Evolutionary conservation across 495 filamentous ascomycete genomes (phyloP).

Genomic region (Parmelia sp.): DNA sequence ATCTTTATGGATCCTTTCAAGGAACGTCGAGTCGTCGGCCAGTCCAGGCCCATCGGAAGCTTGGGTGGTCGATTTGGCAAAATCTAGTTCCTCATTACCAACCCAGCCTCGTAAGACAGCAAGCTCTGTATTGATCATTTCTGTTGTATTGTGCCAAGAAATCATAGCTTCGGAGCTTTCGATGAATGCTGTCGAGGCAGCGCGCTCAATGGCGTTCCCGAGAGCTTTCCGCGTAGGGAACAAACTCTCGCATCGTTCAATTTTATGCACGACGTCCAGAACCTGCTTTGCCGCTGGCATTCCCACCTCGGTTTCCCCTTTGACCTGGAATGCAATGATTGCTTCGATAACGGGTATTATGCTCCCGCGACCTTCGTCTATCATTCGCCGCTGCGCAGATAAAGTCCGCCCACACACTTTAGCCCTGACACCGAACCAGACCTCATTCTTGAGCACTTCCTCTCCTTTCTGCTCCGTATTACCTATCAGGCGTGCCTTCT

Average conservation of each 20-base stretch:
- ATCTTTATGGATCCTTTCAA: conserved; percentile 97
- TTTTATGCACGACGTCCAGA: conserved; percentile 76
- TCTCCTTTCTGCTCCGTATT: conserved; percentile 69
- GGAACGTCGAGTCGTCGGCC: conserved; percentile 81
- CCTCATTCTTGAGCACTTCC: conserved; percentile 65
- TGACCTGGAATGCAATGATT: conserved; percentile 87
- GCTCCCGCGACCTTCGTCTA: conserved; percentile 68
- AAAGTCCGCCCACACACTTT: conserved; percentile 76
- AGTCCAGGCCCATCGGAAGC: conserved; percentile 58
- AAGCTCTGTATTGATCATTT: conserved; percentile 92
- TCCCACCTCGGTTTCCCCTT: conserved; percentile 85
- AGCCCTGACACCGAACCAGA: conserved; percentile 85
- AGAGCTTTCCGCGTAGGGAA: conserved; percentile 76
- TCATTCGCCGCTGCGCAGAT: conserved; percentile 70
- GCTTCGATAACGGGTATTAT: conserved; percentile 71
- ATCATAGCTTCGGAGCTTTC: conserved; percentile 82
- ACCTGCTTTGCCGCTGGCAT: conserved; percentile 83
- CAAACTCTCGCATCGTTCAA: conserved; percentile 76
- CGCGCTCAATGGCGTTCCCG: conserved; percentile 61
- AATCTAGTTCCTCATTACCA: conserved; percentile 90
- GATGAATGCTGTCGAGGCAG: conserved; percentile 64
- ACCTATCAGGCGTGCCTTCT: conserved; percentile 90
- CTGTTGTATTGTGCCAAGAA: conserved; percentile 96
- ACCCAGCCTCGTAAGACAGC: conserved; percentile 90
- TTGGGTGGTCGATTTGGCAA: conserved; percentile 56